Evolutionary conservation across 345 rosid species (phyloP).

Genomic region (Salix suchowensis): DNA sequence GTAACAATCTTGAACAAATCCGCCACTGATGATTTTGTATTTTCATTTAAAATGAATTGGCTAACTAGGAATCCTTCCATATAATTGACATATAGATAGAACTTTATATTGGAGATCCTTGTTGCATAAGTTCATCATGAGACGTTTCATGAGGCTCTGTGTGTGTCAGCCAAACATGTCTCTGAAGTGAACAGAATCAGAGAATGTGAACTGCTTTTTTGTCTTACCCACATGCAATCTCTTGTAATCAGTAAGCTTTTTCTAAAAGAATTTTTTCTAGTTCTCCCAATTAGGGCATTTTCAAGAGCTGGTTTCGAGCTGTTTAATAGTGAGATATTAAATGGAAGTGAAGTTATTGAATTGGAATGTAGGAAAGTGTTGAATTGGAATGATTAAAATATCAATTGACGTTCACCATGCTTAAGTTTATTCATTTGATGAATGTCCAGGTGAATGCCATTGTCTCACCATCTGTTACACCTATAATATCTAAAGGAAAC

Average conservation of each 20-base stretch:
- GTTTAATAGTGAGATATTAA: not conserved
- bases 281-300: not conserved
- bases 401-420: not conserved
- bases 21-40: too few relatives aligned
- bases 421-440: constrained; percentile 11
- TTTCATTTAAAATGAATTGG: not conserved
- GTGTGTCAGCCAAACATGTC: not conserved
- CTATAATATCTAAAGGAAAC: constrained; percentile 49
- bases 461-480: constrained; percentile 51
- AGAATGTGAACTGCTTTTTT: too few relatives aligned
- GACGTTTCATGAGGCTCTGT: not conserved
- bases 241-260: not conserved
- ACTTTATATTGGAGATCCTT: not conserved
- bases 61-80: not conserved
- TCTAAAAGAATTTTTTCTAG: not conserved
- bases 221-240: not conserved
- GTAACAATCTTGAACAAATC: not conserved
- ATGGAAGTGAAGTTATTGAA: not conserved
- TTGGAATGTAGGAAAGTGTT: not conserved
- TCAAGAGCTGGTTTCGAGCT: not conserved
- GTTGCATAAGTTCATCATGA: not conserved
- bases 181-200: not conserved
- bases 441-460: constrained; percentile 54
- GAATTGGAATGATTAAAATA: not conserved
- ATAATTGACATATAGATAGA: not conserved